Conservation (phyloP, 495 filamentous ascomycete species). For the Podospora tetraspora region DNA sequence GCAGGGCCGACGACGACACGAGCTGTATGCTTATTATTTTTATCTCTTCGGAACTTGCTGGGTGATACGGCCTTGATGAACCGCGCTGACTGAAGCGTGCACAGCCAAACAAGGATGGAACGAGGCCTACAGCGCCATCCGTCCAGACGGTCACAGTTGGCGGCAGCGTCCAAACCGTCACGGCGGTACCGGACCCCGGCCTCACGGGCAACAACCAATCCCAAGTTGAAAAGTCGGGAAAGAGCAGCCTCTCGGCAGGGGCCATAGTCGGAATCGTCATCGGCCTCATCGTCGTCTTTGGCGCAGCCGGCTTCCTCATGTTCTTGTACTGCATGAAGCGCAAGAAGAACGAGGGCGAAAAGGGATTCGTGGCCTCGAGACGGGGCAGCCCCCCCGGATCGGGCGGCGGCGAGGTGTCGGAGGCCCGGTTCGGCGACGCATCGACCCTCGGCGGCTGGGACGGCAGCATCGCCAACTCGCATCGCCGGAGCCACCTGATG, state of each 20-base stretch:
- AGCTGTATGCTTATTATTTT: slow-evolving; percentile 25
- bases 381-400: slow-evolving; percentile 35
- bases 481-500: slow-evolving; percentile 47
- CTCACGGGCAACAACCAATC: slow-evolving; percentile 18
- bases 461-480: slow-evolving; percentile 9
- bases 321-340: slow-evolving; percentile 33
- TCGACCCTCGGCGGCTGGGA: slow-evolving; percentile 17
- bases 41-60: slow-evolving; percentile 11
- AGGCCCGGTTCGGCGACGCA: slow-evolving; percentile 16
- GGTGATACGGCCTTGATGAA: slow-evolving; percentile 2
- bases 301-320: slow-evolving; percentile 24
- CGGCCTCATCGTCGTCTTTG: slow-evolving; percentile 35
- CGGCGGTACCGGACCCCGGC: slow-evolving; percentile 30
- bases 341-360: slow-evolving; percentile 22
- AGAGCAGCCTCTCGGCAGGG: slow-evolving; percentile 27
- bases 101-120: slow-evolving; percentile 1
- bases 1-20: slow-evolving; percentile 22
- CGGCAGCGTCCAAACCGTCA: slow-evolving; percentile 39
- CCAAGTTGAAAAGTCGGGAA: slow-evolving; percentile 5
- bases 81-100: slow-evolving; percentile 11
- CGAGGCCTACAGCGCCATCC: slow-evolving; percentile 3
- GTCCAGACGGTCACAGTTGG: slow-evolving; percentile 40
- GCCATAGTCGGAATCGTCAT: slow-evolving; percentile 40
- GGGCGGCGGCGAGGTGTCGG: slow-evolving; percentile 34
- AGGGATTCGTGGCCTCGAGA: slow-evolving; percentile 25